Base-by-base conservation (phyloP, 768 basidiomycete species). In the Calocybe gangraenosa region DNA sequence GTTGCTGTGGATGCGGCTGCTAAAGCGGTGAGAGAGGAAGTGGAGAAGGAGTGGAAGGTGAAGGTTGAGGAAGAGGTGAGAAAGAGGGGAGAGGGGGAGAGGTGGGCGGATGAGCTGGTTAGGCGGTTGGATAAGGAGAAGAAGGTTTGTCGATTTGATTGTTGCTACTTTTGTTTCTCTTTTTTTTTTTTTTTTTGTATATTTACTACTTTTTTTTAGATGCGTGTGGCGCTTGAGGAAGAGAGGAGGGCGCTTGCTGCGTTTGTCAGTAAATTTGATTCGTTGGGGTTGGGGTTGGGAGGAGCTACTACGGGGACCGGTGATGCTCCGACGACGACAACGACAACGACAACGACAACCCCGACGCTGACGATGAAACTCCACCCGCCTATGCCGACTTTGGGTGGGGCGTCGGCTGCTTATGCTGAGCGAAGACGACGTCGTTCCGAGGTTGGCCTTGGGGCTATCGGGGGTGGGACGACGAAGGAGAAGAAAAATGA, bases 211-310 rank as follows among this genome's bases (percentile, higher is more conserved):
- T 2, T 18, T 10, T 15, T 11, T 9, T 50, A 85, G 83, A 57
- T 68, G 47, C 69, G 86, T 40, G 59, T 66, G 25, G 82, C 81
- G 52, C 63, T 91, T 40, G 88, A 92, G 59, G 83, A 83, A 35
- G 88, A 92, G 64, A 76, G 88, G 30, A 71, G 80, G 18, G 89
- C 87, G 7, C 70, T 92, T 32, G 78, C 85, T 3, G 76, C 87
- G 5, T 92, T 92, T 54, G 90, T 92, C 36, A 73, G 71, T 61
- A 88, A 86, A 60, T 89, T 92, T 56, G 90, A 92, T 63, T 73
- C 87, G 9, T 63, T 87, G 20, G 84, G 84, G 0, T 58, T 85
- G 23, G 71, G 71, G 0, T 60, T 64, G 4, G 51, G 62, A 17
- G 46, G 62, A 14, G 56, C 54, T 14, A 42, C 52, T 10, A 42